Conservation (phyloP, 192 early-diverging fungal species). For the Gaertneriomyces semiglobifer region DNA sequence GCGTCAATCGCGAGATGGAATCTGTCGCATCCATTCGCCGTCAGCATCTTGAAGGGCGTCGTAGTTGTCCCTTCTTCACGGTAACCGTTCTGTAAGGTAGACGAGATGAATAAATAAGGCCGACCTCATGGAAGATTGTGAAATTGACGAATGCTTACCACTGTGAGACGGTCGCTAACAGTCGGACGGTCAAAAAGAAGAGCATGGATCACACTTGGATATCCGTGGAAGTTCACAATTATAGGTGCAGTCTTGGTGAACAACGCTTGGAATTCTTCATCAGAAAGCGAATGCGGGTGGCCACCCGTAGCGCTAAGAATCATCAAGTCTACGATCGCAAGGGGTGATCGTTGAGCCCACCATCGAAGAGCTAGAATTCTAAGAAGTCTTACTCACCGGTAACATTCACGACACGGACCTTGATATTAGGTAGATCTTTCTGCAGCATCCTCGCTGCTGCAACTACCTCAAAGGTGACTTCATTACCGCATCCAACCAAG, state of each 20-base stretch:
- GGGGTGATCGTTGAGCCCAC: background rate
- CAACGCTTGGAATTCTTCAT: constrained; percentile 31
- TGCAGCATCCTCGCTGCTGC: constrained; percentile 38
- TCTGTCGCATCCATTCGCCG: constrained; percentile 33
- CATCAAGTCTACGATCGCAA: constrained; percentile 34
- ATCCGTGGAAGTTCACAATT: constrained; percentile 49
- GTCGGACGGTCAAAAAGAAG: constrained; percentile 32
- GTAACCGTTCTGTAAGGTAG: constrained; percentile 34
- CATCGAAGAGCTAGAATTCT: background rate
- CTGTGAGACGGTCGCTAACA: constrained; percentile 20
- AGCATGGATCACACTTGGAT: constrained; percentile 37
- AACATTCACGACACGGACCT: constrained; percentile 44
- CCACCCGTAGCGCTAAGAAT: constrained; percentile 26
- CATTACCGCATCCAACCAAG: constrained; percentile 43
- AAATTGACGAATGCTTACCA: constrained; percentile 24
- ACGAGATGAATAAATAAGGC: background rate
- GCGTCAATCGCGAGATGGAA: constrained; percentile 41
- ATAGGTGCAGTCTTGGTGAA: constrained; percentile 38
- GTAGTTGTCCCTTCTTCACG: constrained; percentile 48
- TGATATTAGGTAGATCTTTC: constrained; percentile 34
- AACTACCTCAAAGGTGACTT: constrained; percentile 41
- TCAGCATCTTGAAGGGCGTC: constrained; percentile 44
- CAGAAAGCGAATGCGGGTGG: constrained; percentile 42
- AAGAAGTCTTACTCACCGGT: constrained; percentile 27
- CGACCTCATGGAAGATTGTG: background rate